Conservation (phyloP, 805 yeast genomes). For the Metschnikowia drakensbergensis region DNA sequence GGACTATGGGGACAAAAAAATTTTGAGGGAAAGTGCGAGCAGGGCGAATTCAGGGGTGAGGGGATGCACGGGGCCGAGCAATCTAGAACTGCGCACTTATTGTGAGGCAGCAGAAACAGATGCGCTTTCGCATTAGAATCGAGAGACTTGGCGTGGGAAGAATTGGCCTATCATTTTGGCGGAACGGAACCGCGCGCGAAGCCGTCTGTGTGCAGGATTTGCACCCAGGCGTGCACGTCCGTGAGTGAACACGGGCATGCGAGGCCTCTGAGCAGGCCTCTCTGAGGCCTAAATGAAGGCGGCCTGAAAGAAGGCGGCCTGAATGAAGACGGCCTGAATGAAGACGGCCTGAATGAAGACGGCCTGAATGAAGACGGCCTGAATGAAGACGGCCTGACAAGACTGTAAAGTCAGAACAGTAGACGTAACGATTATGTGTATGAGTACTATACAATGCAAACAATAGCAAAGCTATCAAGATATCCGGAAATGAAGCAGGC, state of each 20-base stretch:
- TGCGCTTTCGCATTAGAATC: neutral
- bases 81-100: constrained; percentile 4
- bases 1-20: constrained; percentile 1
- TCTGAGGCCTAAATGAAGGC: too few species aligned
- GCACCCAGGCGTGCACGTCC: neutral
- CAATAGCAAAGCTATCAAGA: constrained; percentile 1
- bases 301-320: too few species aligned
- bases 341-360: too few species aligned
- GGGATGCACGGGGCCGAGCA: constrained; percentile 4
- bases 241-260: too few species aligned
- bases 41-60: constrained; percentile 5
- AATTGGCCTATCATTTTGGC: constrained; percentile 2
- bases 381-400: too few species aligned
- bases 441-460: constrained; percentile 17
- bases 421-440: constrained; percentile 7
- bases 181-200: neutral
- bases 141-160: neutral
- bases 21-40: neutral
- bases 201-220: constrained; percentile 1
- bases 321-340: too few species aligned
- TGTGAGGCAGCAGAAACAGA: neutral
- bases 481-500: constrained; percentile 1
- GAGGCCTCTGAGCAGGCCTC: too few species aligned
- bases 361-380: too few species aligned
- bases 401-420: too few species aligned